Base-by-base conservation (phyloP, 2,329 filamentous ascomycete genomes). In the Colletotrichum agaves region DNA sequence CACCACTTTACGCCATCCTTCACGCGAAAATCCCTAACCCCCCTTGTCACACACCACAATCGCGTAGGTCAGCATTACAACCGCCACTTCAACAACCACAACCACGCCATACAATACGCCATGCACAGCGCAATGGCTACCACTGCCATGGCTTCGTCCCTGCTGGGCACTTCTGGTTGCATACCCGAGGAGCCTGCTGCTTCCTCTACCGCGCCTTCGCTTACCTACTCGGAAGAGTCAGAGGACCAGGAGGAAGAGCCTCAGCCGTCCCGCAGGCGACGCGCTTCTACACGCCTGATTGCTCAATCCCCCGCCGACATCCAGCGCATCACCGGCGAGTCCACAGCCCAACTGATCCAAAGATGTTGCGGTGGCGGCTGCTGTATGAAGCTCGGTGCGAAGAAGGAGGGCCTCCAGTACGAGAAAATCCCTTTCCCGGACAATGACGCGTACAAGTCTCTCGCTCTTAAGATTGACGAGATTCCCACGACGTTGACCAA, bases 361-460 rank as follows among this genome's bases (percentile, higher is more conserved):
- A 84, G 87, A 72, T 91, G 88, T 74, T 91, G 88, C 70, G 88
- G 88, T 59, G 88, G 88, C 33, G 87, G 87, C 63, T 90, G 88
- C 78, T 90, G 88, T 73, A 83, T 89, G 78, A 84, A 81, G 57
- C 70, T 83, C 55, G 79, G 78, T 53, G 77, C 77, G 57, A 78
- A 82, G 70, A 81, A 79, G 57, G 77, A 82, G 2, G 81, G 80
- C 35, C 69, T 87, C 50, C 79, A 85, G 44, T 88, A 84, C 65
- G 87, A 90, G 73, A 76, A 75, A 6, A 77, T 90, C 19, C 74
- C 81, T 15, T 75, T 88, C 2, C 94, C 95, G 1, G 89, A 96
- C 77, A 98, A 97, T 74, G 87, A 91, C 67, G 96, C 96, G 15
- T 99, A 92, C 81, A 86, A 88, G 63, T 93, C 91, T 68, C 85